Evolutionary conservation across 129 eudicot species (phyloP).

Genomic region (Apium graveolens): DNA sequence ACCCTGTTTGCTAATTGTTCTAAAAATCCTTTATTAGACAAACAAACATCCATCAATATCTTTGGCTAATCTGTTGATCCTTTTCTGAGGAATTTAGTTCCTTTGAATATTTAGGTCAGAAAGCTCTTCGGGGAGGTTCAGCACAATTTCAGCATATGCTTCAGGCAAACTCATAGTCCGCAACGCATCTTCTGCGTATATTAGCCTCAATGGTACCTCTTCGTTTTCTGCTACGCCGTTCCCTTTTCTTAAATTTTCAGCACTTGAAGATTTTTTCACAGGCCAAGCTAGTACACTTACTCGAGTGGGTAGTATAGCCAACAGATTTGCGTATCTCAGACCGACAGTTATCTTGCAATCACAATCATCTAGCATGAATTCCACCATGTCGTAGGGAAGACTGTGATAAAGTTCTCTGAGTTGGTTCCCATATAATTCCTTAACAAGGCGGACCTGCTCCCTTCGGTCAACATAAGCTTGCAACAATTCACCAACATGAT

Average conservation of each 20-base stretch:
- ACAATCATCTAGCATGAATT: conserved; percentile 63
- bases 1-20: neutral
- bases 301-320: conserved; percentile 69
- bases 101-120: conserved; percentile 25
- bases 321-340: conserved; percentile 60
- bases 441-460: conserved; percentile 88
- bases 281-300: conserved; percentile 96
- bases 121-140: conserved; percentile 70
- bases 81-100: neutral
- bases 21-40: neutral
- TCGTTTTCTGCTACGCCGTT: conserved; percentile 28
- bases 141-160: conserved; percentile 89
- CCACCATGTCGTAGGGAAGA: conserved; percentile 83
- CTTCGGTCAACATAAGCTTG: conserved; percentile 93
- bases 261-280: conserved; percentile 32
- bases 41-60: neutral
- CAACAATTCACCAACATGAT: conserved; percentile 79
- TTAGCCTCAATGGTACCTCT: conserved; percentile 60
- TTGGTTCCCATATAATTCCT: conserved; percentile 89
- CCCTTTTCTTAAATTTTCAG: conserved; percentile 29
- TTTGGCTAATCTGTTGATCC: neutral
- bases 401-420: conserved; percentile 85
- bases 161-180: conserved; percentile 79
- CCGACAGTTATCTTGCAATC: conserved; percentile 80
- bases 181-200: conserved; percentile 75